Base-by-base conservation (phyloP, 208 protist genomes). In the Leishmania gerbilli region DNA sequence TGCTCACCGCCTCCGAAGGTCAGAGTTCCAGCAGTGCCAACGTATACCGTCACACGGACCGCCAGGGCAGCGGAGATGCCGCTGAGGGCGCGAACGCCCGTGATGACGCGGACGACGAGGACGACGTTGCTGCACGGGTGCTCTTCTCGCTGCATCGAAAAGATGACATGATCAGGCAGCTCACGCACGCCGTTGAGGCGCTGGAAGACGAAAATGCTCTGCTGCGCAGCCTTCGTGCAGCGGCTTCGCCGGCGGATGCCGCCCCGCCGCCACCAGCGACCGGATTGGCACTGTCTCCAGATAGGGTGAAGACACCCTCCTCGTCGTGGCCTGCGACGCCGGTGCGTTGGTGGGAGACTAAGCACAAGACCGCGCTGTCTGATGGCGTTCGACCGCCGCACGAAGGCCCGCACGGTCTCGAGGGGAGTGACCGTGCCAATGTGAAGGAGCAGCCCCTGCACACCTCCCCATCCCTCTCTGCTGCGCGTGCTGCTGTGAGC, bases 61-160 rank as follows among this genome's bases (percentile, higher is more conserved):
- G 11, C 34, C n/a, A 42, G 15, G 51, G 34, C 55, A 55, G 72
- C n/a, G 37, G 56, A 40, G 49, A 77, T 40, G 58, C 51, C 55
- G n/a, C 11, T 21, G 45, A 82, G 40, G 21, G 31, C 37, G 45
- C 34, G 51, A 71, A 40, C 31, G 74, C 40, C n/a, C 53, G 37
- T 11, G 37, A 31, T 45, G 74, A 79, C 4, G 80, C 64, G 15
- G 42, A 56, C 2, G 62, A 49, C 6, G 83, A 84, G 51, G 79
- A 74, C 17, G 84, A 85, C 27, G 76, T 89, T 31, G 82, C 81
- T 4, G 71, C 76, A 47, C 81, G 76, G 27, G 79, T 83, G 24
- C 81, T 89, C 19, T 45, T 74, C 21, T 89, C 84, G 2, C 56
- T 89, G 42, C 82, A 80, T 42, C 62, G 76, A 42, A 89, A 87